Evolutionary conservation across 495 filamentous ascomycete species (phyloP), one percentile per base, ranked within the genome.

Genomic region (Talaromyces stipitatus): DNA sequence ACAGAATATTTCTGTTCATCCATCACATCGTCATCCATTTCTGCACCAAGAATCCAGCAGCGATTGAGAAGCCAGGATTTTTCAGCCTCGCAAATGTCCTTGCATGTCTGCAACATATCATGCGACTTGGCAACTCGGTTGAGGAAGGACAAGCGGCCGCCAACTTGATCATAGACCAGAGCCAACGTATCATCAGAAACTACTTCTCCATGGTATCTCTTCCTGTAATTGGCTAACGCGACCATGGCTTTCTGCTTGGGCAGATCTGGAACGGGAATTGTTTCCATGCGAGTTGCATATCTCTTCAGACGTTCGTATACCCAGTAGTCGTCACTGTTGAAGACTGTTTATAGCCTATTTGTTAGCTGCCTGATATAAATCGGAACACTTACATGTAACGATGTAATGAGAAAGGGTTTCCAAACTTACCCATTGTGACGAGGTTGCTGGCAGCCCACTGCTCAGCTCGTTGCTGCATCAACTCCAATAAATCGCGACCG

Each of bases 1-100:
- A 90, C 86, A 28, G 92, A 87, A 72, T 87, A 94, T 67, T 98
- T 98, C 62, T 48, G 94, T 71, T 97, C 87, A 65, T 97, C 91
- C 94, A 98, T 97, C 36, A 97, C 94, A 71, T 98, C 94, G 73
- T 98, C 94, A 62, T 98, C 94, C 92, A 97, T 97, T 60, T 90
- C 89, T 41, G 68, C 74, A 14, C 94, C 94, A 9, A 98, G 82
- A 58, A 97, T 95, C 82, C 92, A 91, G 70, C 91, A 96, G 61
- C 95, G 85, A 71, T 95, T 97, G 45, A 97, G 68, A 65, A 97
- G 88, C 94, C 94, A 98, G 1, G 84, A 90, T 70, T 90, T 94
- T 69, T 98, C 94, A 22, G 79, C 83, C 30, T 85, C 71, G 59
- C 85, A 87, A 60, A 98, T 97, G 14, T 83, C 69, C 26, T 89